Conservation (phyloP, 768 basidiomycete species). For the Suillus cothurnatus region DNA sequence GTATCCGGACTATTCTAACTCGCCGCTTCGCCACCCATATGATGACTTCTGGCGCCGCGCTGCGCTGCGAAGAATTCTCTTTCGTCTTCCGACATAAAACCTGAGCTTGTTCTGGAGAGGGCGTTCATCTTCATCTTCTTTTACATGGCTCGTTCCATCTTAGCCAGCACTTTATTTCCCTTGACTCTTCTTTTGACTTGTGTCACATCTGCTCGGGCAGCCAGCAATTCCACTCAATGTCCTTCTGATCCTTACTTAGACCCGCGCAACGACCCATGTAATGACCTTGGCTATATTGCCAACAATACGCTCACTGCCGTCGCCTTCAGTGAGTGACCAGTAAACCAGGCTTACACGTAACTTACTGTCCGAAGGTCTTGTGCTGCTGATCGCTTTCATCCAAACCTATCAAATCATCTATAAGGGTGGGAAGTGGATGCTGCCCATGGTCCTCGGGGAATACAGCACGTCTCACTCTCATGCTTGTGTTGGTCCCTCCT, state of each 20-base stretch:
- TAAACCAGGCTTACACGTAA: background rate
- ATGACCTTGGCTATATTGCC: conserved; percentile 57
- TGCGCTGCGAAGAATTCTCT: background rate
- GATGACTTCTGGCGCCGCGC: background rate
- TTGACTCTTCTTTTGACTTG: conserved; percentile 7
- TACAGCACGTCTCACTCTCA: conserved; percentile 42
- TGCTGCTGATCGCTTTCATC: conserved; percentile 42
- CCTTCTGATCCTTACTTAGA: conserved; percentile 47
- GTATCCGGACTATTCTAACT: background rate
- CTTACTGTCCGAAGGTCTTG: conserved; percentile 29
- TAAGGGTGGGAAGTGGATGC: conserved; percentile 59
- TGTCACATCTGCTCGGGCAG: conserved; percentile 4
- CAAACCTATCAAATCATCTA: conserved; percentile 46
- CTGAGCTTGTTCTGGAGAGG: background rate
- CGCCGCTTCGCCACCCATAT: background rate
- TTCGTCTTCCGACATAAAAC: background rate
- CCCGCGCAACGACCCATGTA: conserved; percentile 54
- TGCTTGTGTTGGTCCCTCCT: background rate
- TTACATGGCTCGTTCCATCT: background rate
- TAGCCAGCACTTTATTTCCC: background rate
- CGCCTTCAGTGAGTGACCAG: conserved; percentile 42
- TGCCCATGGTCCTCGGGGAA: conserved; percentile 61
- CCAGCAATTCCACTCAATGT: conserved; percentile 5
- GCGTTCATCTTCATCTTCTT: background rate
- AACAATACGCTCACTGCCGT: conserved; percentile 53